A percentile compares a stretch with the other conserved stretches of the same genome.
Conservation (phyloP, 2,329 filamentous ascomycete species). For the Thielaviopsis punctulata region DNA sequence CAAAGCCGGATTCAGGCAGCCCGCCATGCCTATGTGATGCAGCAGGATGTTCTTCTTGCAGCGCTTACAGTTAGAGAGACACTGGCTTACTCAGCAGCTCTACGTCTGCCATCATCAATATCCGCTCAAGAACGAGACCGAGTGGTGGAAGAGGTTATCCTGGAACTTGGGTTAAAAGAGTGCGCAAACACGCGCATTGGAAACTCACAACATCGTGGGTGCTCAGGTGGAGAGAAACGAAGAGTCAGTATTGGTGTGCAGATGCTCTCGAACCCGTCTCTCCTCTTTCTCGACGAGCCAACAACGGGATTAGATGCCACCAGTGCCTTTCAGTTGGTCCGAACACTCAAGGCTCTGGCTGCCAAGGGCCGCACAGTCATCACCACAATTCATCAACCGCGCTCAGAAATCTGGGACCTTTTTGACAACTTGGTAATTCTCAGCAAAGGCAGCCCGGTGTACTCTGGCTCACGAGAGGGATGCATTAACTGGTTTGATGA, state of each 20-base stretch:
- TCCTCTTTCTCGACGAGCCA: conserved; percentile 64
- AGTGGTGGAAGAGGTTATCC: conserved; percentile 60
- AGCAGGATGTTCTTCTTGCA: conserved; percentile 57
- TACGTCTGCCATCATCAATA: conserved; percentile 48
- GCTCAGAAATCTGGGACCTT: conserved; percentile 63
- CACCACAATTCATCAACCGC: conserved; percentile 59
- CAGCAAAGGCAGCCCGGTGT: conserved; percentile 49
- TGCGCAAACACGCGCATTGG: conserved; percentile 61
- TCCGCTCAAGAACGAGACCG: conserved; percentile 38
- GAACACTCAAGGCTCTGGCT: conserved; percentile 51
- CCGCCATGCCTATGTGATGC: conserved; percentile 54
- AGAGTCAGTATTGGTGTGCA: conserved; percentile 64
- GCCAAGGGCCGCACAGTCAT: conserved; percentile 53
- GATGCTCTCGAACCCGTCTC: conserved; percentile 59
- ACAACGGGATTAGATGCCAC: conserved; percentile 65
- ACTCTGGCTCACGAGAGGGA: conserved; percentile 40
- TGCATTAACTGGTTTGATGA: conserved; percentile 47
- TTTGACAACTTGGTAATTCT: conserved; percentile 58
- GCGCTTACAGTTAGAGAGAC: conserved; percentile 63
- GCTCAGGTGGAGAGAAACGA: conserved; percentile 64
- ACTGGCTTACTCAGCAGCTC: conserved; percentile 51
- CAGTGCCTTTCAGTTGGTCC: conserved; percentile 56
- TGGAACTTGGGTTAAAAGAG: conserved; percentile 59
- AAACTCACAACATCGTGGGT: conserved; percentile 52
- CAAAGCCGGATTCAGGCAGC: conserved; percentile 33